A percentile compares a stretch with the other conserved stretches of the same genome.
Evolutionary conservation across 306 rosid species (phyloP).

Genomic region (Trichosanthes truncata): DNA sequence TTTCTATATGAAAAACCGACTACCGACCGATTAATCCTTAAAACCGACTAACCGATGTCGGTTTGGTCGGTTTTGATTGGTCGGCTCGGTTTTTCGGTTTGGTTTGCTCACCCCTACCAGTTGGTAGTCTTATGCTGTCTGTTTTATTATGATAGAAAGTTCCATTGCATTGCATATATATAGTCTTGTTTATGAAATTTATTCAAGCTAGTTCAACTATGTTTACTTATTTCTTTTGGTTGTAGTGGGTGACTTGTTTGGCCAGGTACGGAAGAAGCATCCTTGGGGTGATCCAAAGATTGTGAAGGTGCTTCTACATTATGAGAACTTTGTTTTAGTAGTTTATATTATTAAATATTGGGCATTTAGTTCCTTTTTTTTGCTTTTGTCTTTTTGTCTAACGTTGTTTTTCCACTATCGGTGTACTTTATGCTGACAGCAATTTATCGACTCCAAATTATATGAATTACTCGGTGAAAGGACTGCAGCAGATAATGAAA

Average conservation of each 20-base stretch:
- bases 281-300: constrained; percentile 98
- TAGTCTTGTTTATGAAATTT: background rate
- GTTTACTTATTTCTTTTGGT: constrained; percentile 2
- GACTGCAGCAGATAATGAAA: constrained; percentile 86
- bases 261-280: constrained; percentile 67
- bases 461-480: constrained; percentile 75
- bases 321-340: background rate
- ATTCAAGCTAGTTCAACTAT: background rate
- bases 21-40: too few relatives aligned
- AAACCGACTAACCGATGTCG: too few relatives aligned
- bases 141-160: background rate
- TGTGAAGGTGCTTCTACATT: constrained; percentile 50
- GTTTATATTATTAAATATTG: background rate
- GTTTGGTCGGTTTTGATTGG: too few relatives aligned
- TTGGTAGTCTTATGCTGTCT: background rate
- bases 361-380: constrained; percentile 9
- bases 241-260: constrained; percentile 84
- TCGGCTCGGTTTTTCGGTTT: too few relatives aligned
- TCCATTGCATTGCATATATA: background rate
- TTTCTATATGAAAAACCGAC: too few relatives aligned
- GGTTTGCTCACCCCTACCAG: too few relatives aligned
- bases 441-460: constrained; percentile 58
- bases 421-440: constrained; percentile 32
- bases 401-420: background rate
- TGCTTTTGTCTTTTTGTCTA: background rate